Base-by-base conservation (phyloP, 768 basidiomycete genomes). In the Agaricus sinodeliciosus region DNA sequence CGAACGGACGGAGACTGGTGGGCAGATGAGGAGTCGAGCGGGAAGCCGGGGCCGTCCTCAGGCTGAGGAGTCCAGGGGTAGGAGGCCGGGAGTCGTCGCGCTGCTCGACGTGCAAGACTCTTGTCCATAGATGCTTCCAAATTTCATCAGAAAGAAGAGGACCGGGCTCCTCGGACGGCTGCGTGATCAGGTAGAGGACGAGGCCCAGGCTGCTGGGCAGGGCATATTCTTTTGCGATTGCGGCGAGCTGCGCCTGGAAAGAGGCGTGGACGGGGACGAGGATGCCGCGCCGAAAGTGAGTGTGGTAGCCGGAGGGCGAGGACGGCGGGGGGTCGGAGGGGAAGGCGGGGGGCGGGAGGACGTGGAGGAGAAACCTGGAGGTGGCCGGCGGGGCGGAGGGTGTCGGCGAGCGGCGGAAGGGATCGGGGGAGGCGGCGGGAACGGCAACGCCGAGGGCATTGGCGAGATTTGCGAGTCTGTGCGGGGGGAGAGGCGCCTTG, bases 191-290 rank as follows among this genome's bases (percentile, higher is more conserved):
- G 67, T 94, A 97, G 1, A 97, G 74, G 40, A 90, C 73, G 43
- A 97, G 69, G 4, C 94, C 94, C 12, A 79, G 68, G 0, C 89
- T 90, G 59, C 86, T 91, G 1, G 94, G 94, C 15, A 98, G 73
- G 2, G 90, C 89, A 62, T 94, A 98, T 68, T 97, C 94, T 67
- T 85, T 85, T 12, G 94, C 93, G 48, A 98, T 96, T 6, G 91
- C 88, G 18, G 75, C 74, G 9, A 96, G 70, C 64, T 96, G 94
- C 0, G 84, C 78, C 39, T 90, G 85, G 1, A 98, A 71, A 0
- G 86, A 90, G 4, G 93, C 75, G 63, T 94, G 82, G 0, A 98
- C 75, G 0, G 94, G 87, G 3, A 97, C 80, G 11, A 98, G 75
- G n/a, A 82, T 84, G 7, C 94, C 94, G 25, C 94, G 80, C 12